A percentile compares a stretch with the other conserved stretches of the same genome.
These are phyloP conservation scores for Pyrenophora tritici-repentis DNA, from an alignment of 2,329 filamentous ascomycete genomes.

Conservation along the genomic window DNA sequence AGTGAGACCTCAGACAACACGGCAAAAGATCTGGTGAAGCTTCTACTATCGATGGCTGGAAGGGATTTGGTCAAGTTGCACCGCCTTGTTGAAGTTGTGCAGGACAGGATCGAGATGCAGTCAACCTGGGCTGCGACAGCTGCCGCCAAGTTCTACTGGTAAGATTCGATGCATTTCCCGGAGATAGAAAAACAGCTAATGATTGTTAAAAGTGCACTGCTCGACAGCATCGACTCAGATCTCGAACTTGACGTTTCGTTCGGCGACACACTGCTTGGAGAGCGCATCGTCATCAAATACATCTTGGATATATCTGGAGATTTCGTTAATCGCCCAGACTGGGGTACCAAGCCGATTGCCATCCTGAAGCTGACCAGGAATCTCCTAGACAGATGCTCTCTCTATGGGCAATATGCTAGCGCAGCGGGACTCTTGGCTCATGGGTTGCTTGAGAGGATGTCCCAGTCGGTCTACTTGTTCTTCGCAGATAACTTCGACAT, in stretches of 20 bases:
- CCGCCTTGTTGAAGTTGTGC: neutral
- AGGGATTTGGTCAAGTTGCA: neutral
- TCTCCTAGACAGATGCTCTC: neutral
- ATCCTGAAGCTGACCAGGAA: neutral
- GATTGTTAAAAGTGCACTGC: neutral
- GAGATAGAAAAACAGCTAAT: neutral
- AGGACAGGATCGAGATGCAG: neutral
- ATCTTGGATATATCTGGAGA: neutral
- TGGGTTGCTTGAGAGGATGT: constrained; percentile 1
- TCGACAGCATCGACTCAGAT: neutral
- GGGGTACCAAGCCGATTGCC: neutral
- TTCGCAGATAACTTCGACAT: neutral
- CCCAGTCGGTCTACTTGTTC: neutral
- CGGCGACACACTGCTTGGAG: neutral
- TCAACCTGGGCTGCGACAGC: neutral
- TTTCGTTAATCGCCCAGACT: neutral
- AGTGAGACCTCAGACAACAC: neutral
- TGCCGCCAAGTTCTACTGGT: constrained; percentile 3
- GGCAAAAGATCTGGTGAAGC: neutral
- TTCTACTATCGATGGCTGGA: neutral
- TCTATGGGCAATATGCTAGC: neutral
- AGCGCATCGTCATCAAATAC: neutral
- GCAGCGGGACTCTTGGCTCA: neutral
- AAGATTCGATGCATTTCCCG: neutral
- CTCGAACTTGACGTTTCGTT: neutral